Evolutionary conservation across 805 yeast genomes (phyloP), one percentile per base, ranked within the genome.

Genomic region (Allodekkera sacchari): DNA sequence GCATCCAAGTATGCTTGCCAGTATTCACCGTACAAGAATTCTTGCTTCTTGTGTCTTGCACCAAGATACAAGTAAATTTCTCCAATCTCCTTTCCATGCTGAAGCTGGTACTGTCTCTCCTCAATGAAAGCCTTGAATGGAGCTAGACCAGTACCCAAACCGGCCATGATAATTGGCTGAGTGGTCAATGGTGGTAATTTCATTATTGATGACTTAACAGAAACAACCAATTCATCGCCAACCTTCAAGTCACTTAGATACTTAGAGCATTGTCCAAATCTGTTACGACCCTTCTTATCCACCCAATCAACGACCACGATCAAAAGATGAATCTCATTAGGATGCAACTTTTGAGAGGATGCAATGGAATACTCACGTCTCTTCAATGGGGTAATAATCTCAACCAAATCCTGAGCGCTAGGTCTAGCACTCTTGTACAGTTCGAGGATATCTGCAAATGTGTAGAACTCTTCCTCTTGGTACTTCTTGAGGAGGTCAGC

Each of bases 331-430:
- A 89, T 85, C 23, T 87, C 89, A 54, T 83, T 83, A 34, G 89
- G 85, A 61, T 89, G 96, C 50, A 83, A 66, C 56, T 73, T 83
- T 61, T 89, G 97, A 18, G 96, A 88, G 1, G 96, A 88, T 4
- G 97, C 96, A 59, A 89, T 89, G 10, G 96, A 89, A 58, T 89
- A 89, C 61, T 89, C 97, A 67, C 97, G 83, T 67, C 97, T 81
- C 68, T 89, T 89, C 53, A 88, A 70, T 12, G 95, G 88, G 15
- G 94, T 75, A 42, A 89, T 71, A 36, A 89, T 59, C 45, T 70
- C 70, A 22, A 80, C 74, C 46, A 89, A 68, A 16, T 83, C 85
- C 35, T 65, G 68, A 35, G 81, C 63, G 4, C 74, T 47, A 17
- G 96, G 96, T 56, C 78, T 77, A 16, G 89, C 95, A 36, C 88